These are phyloP conservation scores for Ustilago curta DNA, from an alignment of 1,284 basidiomycete species.

Conservation along the genomic window DNA sequence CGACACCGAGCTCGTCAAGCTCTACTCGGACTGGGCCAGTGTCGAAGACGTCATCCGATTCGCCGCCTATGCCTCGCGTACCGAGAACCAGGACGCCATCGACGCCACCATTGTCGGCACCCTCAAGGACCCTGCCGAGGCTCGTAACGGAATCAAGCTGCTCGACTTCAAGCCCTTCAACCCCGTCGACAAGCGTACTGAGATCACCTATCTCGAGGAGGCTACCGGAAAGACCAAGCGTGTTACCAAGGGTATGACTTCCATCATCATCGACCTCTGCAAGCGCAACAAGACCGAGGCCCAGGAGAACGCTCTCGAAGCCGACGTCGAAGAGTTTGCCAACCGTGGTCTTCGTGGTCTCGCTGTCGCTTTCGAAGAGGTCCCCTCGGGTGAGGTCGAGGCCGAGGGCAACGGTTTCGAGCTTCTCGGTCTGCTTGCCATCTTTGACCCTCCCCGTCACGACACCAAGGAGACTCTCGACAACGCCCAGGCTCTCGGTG, in stretches of 20 bases:
- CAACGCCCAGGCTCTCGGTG: conserved; percentile 93
- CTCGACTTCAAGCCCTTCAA: conserved; percentile 99
- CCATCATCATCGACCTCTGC: conserved; percentile 86
- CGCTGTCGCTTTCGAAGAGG: conserved; percentile 93
- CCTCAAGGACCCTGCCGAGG: conserved; percentile 76
- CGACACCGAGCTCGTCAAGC: conserved; percentile 90
- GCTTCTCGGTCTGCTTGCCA: conserved; percentile 94
- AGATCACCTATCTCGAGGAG: conserved; percentile 96
- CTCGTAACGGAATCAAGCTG: conserved; percentile 91
- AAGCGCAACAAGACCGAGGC: conserved; percentile 94
- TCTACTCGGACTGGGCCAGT: conserved; percentile 84
- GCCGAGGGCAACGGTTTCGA: conserved; percentile 94
- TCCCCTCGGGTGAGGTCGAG: conserved; percentile 79
- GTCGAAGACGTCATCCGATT: conserved; percentile 91
- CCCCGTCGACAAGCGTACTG: conserved; percentile 98
- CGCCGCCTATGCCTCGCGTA: conserved; percentile 94
- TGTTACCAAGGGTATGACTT: conserved; percentile 99
- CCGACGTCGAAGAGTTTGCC: conserved; percentile 94
- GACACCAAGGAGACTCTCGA: conserved; percentile 99
- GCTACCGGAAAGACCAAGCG: conserved; percentile 93
- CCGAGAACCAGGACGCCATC: conserved; percentile 98
- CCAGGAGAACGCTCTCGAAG: conserved; percentile 88
- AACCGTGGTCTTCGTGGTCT: conserved; percentile 96
- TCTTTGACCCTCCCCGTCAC: conserved; percentile 96
- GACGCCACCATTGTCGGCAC: conserved; percentile 87